Evolutionary conservation across 352 stramenopile species (phyloP), one percentile per base, ranked within the genome.

Genomic region (Aphanomyces stellatus): DNA sequence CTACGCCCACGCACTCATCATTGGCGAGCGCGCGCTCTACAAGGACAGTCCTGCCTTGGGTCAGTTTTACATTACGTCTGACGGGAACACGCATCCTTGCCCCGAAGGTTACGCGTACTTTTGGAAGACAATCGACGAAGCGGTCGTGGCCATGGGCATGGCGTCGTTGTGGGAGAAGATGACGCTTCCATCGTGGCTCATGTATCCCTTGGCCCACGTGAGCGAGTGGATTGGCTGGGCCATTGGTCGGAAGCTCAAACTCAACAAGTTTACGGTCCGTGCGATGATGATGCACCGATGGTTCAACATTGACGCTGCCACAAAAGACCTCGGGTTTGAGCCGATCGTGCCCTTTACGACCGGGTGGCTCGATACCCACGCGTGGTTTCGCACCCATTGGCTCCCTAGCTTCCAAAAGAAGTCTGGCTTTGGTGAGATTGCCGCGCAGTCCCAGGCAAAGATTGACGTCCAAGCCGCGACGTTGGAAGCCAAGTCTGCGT

Each of bases 41-140:
- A 51, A 72, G 31, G 68, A 49, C 11, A 88, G 74, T 60, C 80
- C 81, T 2, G 84, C 81, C 1, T 74, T 96, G n/a, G 87, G 77
- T 0, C 93, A 94, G 43, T 97, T 96, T 72, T 97, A 97, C 77
- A 91, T 97, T 62, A 78, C 95, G 31, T 96, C 88, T 0, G 90
- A 97, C 73, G 86, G 78, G 25, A 74, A 73, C 56, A 78, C 77
- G 3, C 75, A 82, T 49, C 73, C 73, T 0, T 46, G 72, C 33
- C 72, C 71, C 31, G 72, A 82, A 61, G 74, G 82, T 49, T 81
- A 85, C 42, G 40, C 78, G 13, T 75, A 82, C 46, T 96, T 97
- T 72, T 97, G 90, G 90, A 79, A 83, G 34, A 75, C 86, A 22
- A 53, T 96, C 5, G 88, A 96, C 72, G 30, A 76, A 51, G 88